These are phyloP conservation scores for Ogataea trehaloabstinens DNA, from an alignment of 805 yeast genomes.

Conservation along the genomic window DNA sequence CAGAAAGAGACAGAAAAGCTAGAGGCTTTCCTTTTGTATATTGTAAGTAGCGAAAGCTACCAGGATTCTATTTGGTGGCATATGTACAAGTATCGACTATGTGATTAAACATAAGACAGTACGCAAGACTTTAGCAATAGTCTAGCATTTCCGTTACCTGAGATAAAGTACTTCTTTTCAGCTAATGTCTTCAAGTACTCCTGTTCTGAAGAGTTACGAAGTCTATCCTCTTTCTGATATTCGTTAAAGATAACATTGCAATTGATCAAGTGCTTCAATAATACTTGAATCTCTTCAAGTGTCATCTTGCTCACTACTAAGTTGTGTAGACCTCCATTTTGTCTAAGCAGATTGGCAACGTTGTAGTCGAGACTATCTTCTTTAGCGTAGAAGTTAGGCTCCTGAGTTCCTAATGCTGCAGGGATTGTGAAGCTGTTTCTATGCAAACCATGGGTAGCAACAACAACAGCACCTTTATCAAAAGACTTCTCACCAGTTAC, in stretches of 20 bases:
- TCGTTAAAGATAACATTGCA: constrained; percentile 37
- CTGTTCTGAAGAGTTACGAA: constrained; percentile 18
- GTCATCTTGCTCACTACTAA: constrained; percentile 43
- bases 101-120: constrained; percentile 28
- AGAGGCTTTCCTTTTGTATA: too few relatives aligned
- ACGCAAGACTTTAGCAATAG: constrained; percentile 43
- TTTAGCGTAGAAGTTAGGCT: constrained; percentile 56
- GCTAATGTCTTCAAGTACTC: constrained; percentile 34
- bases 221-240: constrained; percentile 30
- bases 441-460: constrained; percentile 60
- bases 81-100: constrained; percentile 8
- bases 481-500: constrained; percentile 54
- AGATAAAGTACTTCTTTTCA: constrained; percentile 49
- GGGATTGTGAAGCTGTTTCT: constrained; percentile 53
- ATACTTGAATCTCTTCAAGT: constrained; percentile 42
- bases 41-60: too few relatives aligned
- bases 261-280: constrained; percentile 42
- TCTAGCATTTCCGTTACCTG: constrained; percentile 69
- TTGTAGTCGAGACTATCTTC: constrained; percentile 49
- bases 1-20: constrained; percentile 9
- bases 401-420: constrained; percentile 48
- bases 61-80: too few relatives aligned
- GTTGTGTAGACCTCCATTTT: constrained; percentile 24
- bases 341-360: constrained; percentile 47
- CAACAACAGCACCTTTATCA: constrained; percentile 59